These are phyloP conservation scores for Fusarium siculi DNA, from an alignment of 2,329 filamentous ascomycete genomes.

Conservation along the genomic window DNA sequence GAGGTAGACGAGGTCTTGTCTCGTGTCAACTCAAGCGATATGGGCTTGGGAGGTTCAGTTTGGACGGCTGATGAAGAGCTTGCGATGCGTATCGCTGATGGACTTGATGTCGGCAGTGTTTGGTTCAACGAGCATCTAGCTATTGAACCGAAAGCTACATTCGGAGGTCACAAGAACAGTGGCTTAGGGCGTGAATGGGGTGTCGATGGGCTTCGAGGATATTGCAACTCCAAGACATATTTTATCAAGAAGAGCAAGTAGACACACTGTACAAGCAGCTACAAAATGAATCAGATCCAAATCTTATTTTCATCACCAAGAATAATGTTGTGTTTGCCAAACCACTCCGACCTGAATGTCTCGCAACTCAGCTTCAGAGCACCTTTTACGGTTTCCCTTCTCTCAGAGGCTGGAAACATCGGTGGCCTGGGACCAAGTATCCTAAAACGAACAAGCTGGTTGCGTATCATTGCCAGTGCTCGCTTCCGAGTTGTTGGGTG, in stretches of 20 bases:
- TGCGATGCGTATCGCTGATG: not conserved
- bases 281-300: not conserved
- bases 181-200: slow-evolving; percentile 18
- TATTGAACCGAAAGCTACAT: slow-evolving; percentile 2
- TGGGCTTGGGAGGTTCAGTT: slow-evolving; percentile 19
- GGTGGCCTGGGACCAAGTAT: not conserved
- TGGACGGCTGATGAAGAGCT: slow-evolving; percentile 5
- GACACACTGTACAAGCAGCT: not conserved
- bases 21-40: slow-evolving; percentile 14
- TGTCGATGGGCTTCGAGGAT: slow-evolving; percentile 8
- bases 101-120: slow-evolving; percentile 12
- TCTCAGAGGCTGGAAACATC: not conserved
- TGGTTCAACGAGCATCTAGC: slow-evolving; percentile 17
- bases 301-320: no score
- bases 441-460: not conserved
- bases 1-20: slow-evolving; percentile 4
- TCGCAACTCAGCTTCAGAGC: no score
- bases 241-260: not conserved
- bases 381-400: not conserved
- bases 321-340: not conserved
- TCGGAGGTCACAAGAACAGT: slow-evolving; percentile 25
- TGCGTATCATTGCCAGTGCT: not conserved
- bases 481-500: not conserved
- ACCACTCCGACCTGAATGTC: not conserved
- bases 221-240: slow-evolving; percentile 13